phyloP scores from a whole-genome alignment of 2,329 filamentous ascomycete species.

The Paecilomyces dactylethromorphus region DNA sequence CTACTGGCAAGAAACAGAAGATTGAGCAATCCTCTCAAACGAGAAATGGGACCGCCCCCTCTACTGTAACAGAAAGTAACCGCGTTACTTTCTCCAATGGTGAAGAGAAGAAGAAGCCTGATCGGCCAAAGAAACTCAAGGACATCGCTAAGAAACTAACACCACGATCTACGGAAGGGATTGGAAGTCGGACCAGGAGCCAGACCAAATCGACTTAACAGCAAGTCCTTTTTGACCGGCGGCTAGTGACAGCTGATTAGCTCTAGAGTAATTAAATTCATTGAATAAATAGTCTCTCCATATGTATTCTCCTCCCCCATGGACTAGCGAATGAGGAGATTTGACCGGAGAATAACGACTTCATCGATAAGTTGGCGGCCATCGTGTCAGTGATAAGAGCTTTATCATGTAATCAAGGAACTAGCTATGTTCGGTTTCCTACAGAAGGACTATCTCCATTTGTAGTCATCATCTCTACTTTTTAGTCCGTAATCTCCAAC shows the following conservation, averaged over 20 bases:
- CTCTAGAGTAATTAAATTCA: neutral
- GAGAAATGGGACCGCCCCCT: constrained; percentile 10
- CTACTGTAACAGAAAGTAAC: constrained; percentile 1
- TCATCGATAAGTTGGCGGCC: too few relatives aligned
- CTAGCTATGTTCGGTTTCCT: too few relatives aligned
- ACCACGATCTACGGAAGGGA: constrained; percentile 19
- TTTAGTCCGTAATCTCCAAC: neutral
- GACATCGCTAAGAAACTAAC: constrained; percentile 18
- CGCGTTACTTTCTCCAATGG: constrained; percentile 7
- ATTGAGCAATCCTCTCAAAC: constrained; percentile 10
- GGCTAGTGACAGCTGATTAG: neutral
- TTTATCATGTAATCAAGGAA: too few relatives aligned
- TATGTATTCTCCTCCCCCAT: neutral
- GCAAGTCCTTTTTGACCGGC: neutral
- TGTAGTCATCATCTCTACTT: neutral
- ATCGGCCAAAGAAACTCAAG: constrained; percentile 25
- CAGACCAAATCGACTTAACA: constrained; percentile 22
- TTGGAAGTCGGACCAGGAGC: constrained; percentile 33
- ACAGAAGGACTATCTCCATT: neutral
- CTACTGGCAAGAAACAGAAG: constrained; percentile 30
- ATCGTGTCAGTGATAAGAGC: too few relatives aligned
- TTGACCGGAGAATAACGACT: too few relatives aligned
- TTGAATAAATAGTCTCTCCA: neutral
- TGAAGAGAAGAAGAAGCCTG: constrained; percentile 21
- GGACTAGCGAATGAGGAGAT: too few relatives aligned